Percentiles rank a stretch among this genome's conserved stretches.
phyloP scores from a whole-genome alignment of 352 stramenopile species.

The Chrysophaeum taylorii region DNA sequence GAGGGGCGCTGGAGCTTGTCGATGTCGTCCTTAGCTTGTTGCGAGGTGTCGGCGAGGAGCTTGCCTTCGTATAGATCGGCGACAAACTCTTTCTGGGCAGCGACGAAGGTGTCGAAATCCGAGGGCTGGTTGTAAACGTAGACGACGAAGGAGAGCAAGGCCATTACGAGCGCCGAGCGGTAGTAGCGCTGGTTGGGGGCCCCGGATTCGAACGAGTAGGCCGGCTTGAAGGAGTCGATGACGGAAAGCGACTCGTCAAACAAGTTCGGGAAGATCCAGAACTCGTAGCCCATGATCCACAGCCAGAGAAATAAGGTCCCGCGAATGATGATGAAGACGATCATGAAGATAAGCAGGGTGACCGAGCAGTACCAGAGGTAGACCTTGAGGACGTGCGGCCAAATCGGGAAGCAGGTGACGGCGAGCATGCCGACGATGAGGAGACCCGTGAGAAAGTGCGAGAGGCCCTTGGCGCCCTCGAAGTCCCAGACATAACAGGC shows the following conservation, averaged over 20 bases:
- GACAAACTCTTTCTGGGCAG: constrained; percentile 95
- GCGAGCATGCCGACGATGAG: constrained; percentile 92
- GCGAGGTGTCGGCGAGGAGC: constrained; percentile 90
- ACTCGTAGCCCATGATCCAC: constrained; percentile 88
- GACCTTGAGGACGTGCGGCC: constrained; percentile 93
- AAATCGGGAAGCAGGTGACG: constrained; percentile 97
- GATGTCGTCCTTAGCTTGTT: constrained; percentile 94
- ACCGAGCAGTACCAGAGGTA: constrained; percentile 97
- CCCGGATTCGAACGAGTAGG: constrained; percentile 68
- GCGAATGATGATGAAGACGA: constrained; percentile 85
- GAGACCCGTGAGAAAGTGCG: constrained; percentile 36
- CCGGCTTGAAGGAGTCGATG: constrained; percentile 90
- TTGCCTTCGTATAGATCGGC: constrained; percentile 98
- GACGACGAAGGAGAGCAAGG: constrained; percentile 86
- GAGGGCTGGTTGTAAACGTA: constrained; percentile 97
- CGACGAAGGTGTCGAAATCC: constrained; percentile 98
- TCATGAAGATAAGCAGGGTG: constrained; percentile 95
- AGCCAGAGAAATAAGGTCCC: constrained; percentile 87
- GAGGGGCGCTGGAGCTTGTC: constrained; percentile 81
- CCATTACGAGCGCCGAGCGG: constrained; percentile 72
- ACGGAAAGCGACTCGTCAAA: constrained; percentile 97
- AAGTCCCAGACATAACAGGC: constrained; percentile 12
- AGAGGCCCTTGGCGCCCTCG: constrained; percentile 4
- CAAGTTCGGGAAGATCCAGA: constrained; percentile 96
- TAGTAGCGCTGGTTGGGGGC: constrained; percentile 83